These are phyloP conservation scores for Candida yuanshanica DNA, from an alignment of 805 yeast species.

Conservation along the genomic window DNA sequence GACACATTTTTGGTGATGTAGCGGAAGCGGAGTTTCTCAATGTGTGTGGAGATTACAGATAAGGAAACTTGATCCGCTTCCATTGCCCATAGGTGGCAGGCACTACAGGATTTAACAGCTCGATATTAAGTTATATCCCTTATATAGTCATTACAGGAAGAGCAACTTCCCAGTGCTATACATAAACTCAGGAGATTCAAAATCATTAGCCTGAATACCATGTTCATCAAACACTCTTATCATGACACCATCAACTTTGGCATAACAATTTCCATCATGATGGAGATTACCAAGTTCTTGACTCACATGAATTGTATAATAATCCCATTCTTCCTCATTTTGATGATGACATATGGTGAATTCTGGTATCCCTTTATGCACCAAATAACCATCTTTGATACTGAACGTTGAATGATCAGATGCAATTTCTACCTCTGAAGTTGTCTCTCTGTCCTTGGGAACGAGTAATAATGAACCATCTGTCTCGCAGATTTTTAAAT, in stretches of 20 bases:
- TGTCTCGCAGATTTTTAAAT: background rate
- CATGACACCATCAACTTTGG: conserved; percentile 5
- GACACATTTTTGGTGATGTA: background rate
- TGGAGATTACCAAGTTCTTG: background rate
- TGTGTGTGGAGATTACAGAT: too few species aligned
- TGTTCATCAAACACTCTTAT: conserved; percentile 9
- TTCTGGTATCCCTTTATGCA: conserved; percentile 5
- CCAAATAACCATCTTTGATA: conserved; percentile 16
- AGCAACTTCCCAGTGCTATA: conserved; percentile 10
- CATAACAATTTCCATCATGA: conserved; percentile 6
- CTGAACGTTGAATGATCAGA: conserved; percentile 6
- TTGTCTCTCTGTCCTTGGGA: background rate
- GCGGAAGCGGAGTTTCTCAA: background rate
- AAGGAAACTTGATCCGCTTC: too few species aligned
- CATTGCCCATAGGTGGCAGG: too few species aligned
- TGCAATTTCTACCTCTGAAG: background rate
- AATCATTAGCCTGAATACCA: conserved; percentile 9
- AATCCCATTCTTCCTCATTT: background rate
- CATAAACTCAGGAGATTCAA: conserved; percentile 16
- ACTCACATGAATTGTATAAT: conserved; percentile 9
- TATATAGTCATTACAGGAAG: conserved; percentile 3
- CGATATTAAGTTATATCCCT: background rate
- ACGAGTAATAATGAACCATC: background rate
- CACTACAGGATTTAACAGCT: too few species aligned
- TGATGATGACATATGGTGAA: conserved; percentile 10